Base-by-base conservation (phyloP, 495 filamentous ascomycete species). In the Annulohypoxylon moriforme region DNA sequence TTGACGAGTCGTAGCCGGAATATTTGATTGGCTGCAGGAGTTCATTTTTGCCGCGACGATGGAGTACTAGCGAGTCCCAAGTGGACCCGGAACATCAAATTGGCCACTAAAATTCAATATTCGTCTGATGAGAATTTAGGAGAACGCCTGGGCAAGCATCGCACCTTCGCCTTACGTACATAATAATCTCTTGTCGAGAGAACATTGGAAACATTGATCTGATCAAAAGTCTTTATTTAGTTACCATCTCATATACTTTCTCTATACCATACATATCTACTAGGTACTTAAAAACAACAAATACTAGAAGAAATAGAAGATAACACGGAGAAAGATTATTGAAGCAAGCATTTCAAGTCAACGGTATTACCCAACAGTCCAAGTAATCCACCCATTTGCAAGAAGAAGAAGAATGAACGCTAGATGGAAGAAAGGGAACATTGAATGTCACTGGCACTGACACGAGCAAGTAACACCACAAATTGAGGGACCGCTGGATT, bases 31-130 rank as follows among this genome's bases (percentile, higher is more conserved):
- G 70, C 34, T 49, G 14, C 40, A 69, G 36, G 11, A 22, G 27
- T 11, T 14, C 70, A 56, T 61, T 69, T 73, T 73, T 73, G 70
- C 70, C 70, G 70, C 70, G 70, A 50, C 42, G 49, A 56, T 68
- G 64, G 64, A 42, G 34, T 60, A 49, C 52, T 60, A 60, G 60
- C 61, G 29, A 68, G 20, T 53, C 24, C 18, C 16, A 73, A 24
- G 70, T 73, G 70, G 70, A 34, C 33, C 60, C 20, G 14, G 27
- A 52, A 36, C 40, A 65, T 13, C 58, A 69, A 55, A 73, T 69
- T 73, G 65, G 58, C 70, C 70, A 73, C 56, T 73, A 64, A 64
- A 38, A 57, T 40, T 22, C 29, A 38, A 42, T 31, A 11, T 24
- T 33, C 53, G 64, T 18, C 25, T 60, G 64, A 44, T 60, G 64